A percentile compares a stretch with the other conserved stretches of the same genome.
These are phyloP conservation scores for Carex sylvatica DNA, from an alignment of 202 grass and related monocot genomes.

Conservation along the genomic window DNA sequence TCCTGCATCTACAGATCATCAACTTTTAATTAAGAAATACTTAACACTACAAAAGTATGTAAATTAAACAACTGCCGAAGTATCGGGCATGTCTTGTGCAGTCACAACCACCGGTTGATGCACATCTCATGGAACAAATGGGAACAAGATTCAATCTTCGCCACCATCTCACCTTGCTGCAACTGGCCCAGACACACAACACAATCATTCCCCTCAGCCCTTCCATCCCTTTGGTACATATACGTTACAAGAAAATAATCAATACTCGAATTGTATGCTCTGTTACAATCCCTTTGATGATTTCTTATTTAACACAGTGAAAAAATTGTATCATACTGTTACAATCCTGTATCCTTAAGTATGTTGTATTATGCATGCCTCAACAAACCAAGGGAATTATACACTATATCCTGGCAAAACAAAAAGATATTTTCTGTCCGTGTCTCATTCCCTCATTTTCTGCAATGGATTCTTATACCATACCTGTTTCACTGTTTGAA, in stretches of 20 bases:
- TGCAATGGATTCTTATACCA: background rate
- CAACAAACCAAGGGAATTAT: background rate
- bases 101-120: conserved; percentile 25
- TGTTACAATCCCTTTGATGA: too few species aligned
- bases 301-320: conserved; percentile 2
- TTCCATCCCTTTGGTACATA: background rate
- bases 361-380: background rate
- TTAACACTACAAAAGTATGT: background rate
- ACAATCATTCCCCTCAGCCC: background rate
- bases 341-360: background rate
- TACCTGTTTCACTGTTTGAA: background rate
- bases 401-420: background rate
- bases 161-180: background rate
- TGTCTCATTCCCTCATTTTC: background rate
- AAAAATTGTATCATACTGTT: background rate
- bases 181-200: background rate
- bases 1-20: background rate
- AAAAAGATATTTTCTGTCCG: background rate
- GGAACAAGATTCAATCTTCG: background rate
- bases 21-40: background rate
- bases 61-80: background rate
- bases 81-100: conserved; percentile 23
- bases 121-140: conserved; percentile 2
- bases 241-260: background rate
- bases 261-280: background rate